Evolutionary conservation across 1,284 basidiomycete genomes (phyloP).

Genomic region (Marasmius fiardii): DNA sequence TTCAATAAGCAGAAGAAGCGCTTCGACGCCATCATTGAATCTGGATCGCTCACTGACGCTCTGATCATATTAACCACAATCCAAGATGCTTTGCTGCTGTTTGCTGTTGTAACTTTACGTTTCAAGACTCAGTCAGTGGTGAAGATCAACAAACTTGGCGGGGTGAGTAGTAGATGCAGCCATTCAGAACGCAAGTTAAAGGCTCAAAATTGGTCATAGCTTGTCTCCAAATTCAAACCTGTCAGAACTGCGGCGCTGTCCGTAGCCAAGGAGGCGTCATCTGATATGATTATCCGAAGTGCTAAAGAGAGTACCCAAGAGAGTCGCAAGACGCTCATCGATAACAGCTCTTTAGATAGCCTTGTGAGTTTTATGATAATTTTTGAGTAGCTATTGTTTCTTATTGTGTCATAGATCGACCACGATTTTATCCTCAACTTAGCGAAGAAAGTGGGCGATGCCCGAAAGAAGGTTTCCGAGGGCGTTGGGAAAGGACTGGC

Average conservation of each 20-base stretch:
- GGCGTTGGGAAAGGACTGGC: conserved; percentile 66
- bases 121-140: conserved; percentile 68
- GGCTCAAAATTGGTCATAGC: conserved; percentile 31
- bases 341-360: conserved; percentile 42
- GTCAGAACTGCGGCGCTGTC: conserved; percentile 50
- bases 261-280: conserved; percentile 56
- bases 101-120: conserved; percentile 60
- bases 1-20: conserved; percentile 66
- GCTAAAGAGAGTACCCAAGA: conserved; percentile 51
- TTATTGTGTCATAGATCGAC: conserved; percentile 46
- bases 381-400: not conserved
- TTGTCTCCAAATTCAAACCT: conserved; percentile 61
- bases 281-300: conserved; percentile 42
- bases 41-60: conserved; percentile 44
- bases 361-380: conserved; percentile 35
- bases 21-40: conserved; percentile 40
- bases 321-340: conserved; percentile 47
- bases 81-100: conserved; percentile 74
- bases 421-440: conserved; percentile 60
- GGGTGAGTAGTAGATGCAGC: conserved; percentile 35
- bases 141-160: conserved; percentile 69
- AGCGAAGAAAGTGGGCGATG: conserved; percentile 62
- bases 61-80: conserved; percentile 68
- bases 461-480: conserved; percentile 67
- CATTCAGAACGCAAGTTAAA: conserved; percentile 3